phyloP scores from a whole-genome alignment of 345 rosid genomes.

The Camelina neglecta region DNA sequence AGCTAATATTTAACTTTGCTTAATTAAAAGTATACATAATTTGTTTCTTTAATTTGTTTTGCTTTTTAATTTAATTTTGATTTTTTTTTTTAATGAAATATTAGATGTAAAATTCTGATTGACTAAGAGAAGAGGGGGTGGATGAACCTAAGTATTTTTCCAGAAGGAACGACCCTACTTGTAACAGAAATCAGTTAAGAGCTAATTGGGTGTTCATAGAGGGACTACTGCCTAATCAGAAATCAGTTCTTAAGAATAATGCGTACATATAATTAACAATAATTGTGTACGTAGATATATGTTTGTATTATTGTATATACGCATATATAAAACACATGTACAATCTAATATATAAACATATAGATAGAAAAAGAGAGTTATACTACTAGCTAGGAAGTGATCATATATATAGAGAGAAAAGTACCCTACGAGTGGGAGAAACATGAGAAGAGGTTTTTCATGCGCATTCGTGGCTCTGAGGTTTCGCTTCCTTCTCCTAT shows the following conservation, averaged over 20 bases:
- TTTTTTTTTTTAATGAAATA: too few relatives aligned
- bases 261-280: neutral
- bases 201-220: neutral
- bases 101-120: too few relatives aligned
- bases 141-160: too few relatives aligned
- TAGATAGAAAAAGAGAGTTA: neutral
- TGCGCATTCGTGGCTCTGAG: conserved; percentile 36
- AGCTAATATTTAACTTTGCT: too few relatives aligned
- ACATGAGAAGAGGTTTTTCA: conserved; percentile 37
- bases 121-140: too few relatives aligned
- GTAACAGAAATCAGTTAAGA: too few relatives aligned
- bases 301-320: neutral
- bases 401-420: neutral
- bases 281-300: neutral
- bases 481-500: conserved; percentile 14
- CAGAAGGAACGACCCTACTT: too few relatives aligned
- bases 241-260: neutral
- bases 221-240: neutral
- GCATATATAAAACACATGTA: neutral
- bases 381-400: neutral
- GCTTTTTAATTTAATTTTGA: too few relatives aligned
- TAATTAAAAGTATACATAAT: too few relatives aligned
- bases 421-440: conserved; percentile 35
- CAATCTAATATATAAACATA: neutral
- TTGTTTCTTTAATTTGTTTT: too few relatives aligned